Evolutionary conservation across 2,329 filamentous ascomycete species (phyloP).

Genomic region (Trichoderma lentiforme): DNA sequence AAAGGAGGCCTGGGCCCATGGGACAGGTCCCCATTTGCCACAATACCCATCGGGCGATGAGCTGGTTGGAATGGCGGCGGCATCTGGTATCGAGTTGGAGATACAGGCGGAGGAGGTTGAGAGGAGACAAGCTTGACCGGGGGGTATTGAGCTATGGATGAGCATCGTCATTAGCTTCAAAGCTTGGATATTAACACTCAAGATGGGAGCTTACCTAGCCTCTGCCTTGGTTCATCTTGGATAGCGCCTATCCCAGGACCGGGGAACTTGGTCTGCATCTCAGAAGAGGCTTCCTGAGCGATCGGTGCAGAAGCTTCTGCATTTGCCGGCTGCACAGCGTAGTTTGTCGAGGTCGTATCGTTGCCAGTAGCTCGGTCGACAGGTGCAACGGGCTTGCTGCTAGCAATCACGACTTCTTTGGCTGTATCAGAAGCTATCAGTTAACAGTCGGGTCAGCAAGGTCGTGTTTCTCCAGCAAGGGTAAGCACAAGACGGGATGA

Average conservation of each 20-base stretch:
- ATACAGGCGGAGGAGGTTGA: constrained; percentile 32
- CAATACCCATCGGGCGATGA: constrained; percentile 29
- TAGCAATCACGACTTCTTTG: background rate
- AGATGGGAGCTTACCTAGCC: constrained; percentile 19
- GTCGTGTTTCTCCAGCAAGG: background rate
- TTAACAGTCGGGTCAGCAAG: background rate
- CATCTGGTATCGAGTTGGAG: constrained; percentile 41
- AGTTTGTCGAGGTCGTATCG: background rate
- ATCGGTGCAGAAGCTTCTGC: background rate
- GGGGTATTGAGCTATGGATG: constrained; percentile 5
- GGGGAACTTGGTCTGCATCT: constrained; percentile 5
- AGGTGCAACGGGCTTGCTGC: background rate
- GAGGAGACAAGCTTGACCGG: constrained; percentile 13
- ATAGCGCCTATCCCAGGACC: background rate
- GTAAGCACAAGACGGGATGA: background rate
- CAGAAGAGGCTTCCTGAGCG: constrained; percentile 10
- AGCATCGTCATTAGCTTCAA: background rate
- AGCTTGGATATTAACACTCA: background rate
- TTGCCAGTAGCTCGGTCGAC: background rate
- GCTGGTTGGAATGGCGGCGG: constrained; percentile 42
- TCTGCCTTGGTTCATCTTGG: constrained; percentile 16
- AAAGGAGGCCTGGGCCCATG: constrained; percentile 32
- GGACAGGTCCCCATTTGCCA: constrained; percentile 34
- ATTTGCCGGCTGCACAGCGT: constrained; percentile 4
- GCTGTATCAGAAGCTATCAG: background rate